A percentile compares a stretch with the other conserved stretches of the same genome.
Evolutionary conservation across 768 basidiomycete species (phyloP).

Genomic region (Pisolithus marmoratus): DNA sequence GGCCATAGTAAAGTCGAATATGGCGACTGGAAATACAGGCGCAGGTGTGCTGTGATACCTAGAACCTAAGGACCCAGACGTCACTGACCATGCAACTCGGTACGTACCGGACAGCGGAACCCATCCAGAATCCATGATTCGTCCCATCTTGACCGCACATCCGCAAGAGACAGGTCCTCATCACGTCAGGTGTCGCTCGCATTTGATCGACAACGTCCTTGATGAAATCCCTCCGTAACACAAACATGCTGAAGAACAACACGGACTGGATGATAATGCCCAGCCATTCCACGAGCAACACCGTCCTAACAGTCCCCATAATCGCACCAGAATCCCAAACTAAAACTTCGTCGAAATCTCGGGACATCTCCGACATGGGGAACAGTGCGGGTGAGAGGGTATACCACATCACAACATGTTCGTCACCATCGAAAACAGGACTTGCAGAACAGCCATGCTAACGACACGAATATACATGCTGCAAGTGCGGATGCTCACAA

Average conservation of each 20-base stretch:
- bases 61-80: conserved; percentile 5
- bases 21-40: conserved; percentile 13
- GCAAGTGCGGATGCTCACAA: conserved; percentile 30
- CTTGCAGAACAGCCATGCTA: conserved; percentile 42
- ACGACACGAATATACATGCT: conserved; percentile 60
- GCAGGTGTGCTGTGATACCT: conserved; percentile 8
- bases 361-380: conserved; percentile 44
- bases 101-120: conserved; percentile 8
- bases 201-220: not conserved
- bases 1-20: conserved; percentile 18
- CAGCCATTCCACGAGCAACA: conserved; percentile 29
- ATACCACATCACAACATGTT: conserved; percentile 32
- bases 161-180: not conserved
- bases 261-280: conserved; percentile 25
- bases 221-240: conserved; percentile 39
- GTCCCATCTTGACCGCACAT: not conserved
- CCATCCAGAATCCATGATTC: not conserved
- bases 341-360: conserved; percentile 31
- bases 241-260: conserved; percentile 54
- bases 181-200: conserved; percentile 6
- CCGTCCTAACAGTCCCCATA: conserved; percentile 28
- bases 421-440: conserved; percentile 34
- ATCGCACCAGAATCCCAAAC: conserved; percentile 13
- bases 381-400: conserved; percentile 27
- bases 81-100: not conserved